A percentile compares a stretch with the other conserved stretches of the same genome.
Conservation (phyloP, 192 early-diverging fungal species). For the Phlyctochytrium bullatum region DNA sequence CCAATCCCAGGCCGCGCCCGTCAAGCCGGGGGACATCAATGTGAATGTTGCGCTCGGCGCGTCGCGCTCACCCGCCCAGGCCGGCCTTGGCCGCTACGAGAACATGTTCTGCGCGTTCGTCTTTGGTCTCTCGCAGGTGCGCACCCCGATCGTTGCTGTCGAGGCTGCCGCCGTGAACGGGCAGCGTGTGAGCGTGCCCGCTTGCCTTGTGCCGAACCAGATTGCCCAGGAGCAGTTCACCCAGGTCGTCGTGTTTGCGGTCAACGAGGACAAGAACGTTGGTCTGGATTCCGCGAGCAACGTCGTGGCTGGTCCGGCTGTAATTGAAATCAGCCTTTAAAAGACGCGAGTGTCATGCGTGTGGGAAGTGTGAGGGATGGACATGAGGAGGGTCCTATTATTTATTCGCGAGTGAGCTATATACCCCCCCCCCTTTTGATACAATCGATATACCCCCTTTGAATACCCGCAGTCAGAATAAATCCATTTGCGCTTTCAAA, state of each 20-base stretch:
- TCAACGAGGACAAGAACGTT: slow-evolving; percentile 35
- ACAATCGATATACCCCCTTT: too few species aligned
- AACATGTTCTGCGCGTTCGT: slow-evolving; percentile 10
- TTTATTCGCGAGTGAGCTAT: too few species aligned
- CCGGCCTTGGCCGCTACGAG: not conserved
- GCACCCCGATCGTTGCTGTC: slow-evolving; percentile 5
- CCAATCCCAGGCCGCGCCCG: not conserved
- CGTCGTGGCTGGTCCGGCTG: slow-evolving; percentile 44
- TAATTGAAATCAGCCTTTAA: too few species aligned
- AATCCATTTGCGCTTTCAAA: too few species aligned
- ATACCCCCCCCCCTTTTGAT: too few species aligned
- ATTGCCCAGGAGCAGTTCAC: slow-evolving; percentile 12
- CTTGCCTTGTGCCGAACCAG: slow-evolving; percentile 7
- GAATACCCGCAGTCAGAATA: too few species aligned
- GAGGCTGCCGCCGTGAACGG: not conserved
- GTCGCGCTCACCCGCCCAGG: not conserved
- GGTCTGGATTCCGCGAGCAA: slow-evolving; percentile 34
- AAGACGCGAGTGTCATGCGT: too few species aligned
- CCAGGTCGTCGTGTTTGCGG: slow-evolving; percentile 36
- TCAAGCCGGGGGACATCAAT: not conserved
- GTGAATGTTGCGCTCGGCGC: not conserved
- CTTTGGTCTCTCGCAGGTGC: slow-evolving; percentile 6
- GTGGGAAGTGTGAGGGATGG: too few species aligned
- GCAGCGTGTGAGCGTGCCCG: not conserved
- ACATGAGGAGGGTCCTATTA: too few species aligned